phyloP scores from a whole-genome alignment of 345 rosid species.

The Mangifera indica region DNA sequence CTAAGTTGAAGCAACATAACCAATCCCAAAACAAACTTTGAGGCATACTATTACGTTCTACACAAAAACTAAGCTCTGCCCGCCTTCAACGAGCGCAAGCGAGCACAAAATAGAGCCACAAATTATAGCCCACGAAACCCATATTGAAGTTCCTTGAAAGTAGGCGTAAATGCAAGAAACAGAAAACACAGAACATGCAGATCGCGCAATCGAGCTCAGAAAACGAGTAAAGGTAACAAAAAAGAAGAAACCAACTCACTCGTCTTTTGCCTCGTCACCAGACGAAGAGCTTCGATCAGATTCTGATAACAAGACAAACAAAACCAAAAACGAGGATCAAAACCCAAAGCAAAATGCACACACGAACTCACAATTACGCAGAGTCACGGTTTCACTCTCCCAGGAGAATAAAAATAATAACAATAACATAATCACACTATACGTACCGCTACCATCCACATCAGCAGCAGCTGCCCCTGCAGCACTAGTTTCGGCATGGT shows the following conservation, averaged over 20 bases:
- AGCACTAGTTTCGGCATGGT: no score
- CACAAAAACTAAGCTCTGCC: slow-evolving; percentile 3
- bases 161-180: slow-evolving; percentile 14
- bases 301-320: slow-evolving; percentile 25
- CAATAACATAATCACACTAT: background rate
- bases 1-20: background rate
- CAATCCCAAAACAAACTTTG: slow-evolving; percentile 1
- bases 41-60: background rate
- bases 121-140: background rate
- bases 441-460: slow-evolving; percentile 26
- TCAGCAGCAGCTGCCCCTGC: slow-evolving; percentile 15
- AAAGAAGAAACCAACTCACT: slow-evolving; percentile 27
- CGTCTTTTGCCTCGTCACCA: slow-evolving; percentile 34
- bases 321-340: no score
- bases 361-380: no score
- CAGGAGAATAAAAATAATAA: background rate
- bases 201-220: slow-evolving; percentile 16
- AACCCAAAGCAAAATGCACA: no score
- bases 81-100: background rate
- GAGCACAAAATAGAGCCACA: background rate
- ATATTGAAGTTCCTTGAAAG: background rate
- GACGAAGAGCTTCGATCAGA: slow-evolving; percentile 47
- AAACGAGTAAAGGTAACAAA: background rate
- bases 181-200: slow-evolving; percentile 2
- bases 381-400: no score